phyloP scores from a whole-genome alignment of 306 rosid genomes.

The Rosa lucieae region DNA sequence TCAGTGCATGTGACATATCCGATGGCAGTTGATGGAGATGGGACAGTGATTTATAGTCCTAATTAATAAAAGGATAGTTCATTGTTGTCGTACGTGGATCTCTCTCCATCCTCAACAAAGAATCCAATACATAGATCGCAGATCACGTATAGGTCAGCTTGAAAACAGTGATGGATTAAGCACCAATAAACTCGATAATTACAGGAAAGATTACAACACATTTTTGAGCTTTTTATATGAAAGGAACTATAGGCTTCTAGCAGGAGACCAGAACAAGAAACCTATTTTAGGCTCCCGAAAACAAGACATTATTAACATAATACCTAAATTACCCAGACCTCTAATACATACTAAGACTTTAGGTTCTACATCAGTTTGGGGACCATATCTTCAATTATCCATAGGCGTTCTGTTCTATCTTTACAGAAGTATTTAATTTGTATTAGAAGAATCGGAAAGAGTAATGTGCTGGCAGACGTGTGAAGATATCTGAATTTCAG shows the following conservation, averaged over 20 bases:
- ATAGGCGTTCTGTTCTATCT: background rate
- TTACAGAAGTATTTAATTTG: background rate
- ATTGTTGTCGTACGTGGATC: background rate
- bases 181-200: background rate
- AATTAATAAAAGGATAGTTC: background rate
- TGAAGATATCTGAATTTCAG: background rate
- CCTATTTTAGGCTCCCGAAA: background rate
- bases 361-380: background rate
- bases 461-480: no score
- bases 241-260: background rate
- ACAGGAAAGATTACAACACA: background rate
- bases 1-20: constrained; percentile 12
- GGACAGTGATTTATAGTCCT: background rate
- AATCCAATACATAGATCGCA: background rate
- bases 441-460: no score
- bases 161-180: background rate
- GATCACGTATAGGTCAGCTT: background rate
- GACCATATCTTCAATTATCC: background rate
- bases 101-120: background rate
- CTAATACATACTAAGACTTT: background rate
- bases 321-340: background rate
- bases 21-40: background rate
- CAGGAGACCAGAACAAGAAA: background rate
- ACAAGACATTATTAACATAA: background rate
- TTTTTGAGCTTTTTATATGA: background rate